Evolutionary conservation across 495 filamentous ascomycete species (phyloP), one percentile per base, ranked within the genome.

Genomic region (Mytilinidion resinicola): DNA sequence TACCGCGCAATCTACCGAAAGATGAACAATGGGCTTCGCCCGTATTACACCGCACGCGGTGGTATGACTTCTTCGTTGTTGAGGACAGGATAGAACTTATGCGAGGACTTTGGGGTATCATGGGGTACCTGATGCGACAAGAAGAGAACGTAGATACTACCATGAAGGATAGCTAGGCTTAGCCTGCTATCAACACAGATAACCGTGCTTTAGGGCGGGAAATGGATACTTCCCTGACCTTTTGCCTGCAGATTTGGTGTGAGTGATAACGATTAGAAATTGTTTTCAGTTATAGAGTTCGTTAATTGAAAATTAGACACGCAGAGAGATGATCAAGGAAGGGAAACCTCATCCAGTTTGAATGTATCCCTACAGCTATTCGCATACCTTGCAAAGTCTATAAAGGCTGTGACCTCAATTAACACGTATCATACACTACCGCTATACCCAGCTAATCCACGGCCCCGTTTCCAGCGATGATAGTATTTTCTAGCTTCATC

Each of bases 401-500:
- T 25, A 30, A 20, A 14, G 46, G 15, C 46, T 53, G 34, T 53
- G 5, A 19, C 19, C 37, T 25, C 25, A 20, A 57, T 4, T 12
- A 55, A 20, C n/a, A 9, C 5, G 25, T 62, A 62, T 67, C 44
- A 70, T 65, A 79, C 77, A 73, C 64, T 76, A 39, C 69, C 57
- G 69, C 75, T 78, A 68, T 79, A 81, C 66, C 67, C 70, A 60
- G 46, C 57, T 47, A 60, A 50, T 53, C 62, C 64, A 50, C 63
- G 61, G 60, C 55, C 74, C 56, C 39, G 63, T 38, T 61, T 67
- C 64, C 56, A 61, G 17, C 60, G 53, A 50, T 69, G 60, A 75
- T 66, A 66, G 14, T 75, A 92, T 77, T 98, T 98, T 71, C 93
- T 80, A 12, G 73, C 83, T 77, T 98, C 93, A 73, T 98, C 93